These are phyloP conservation scores for Bombardia bombarda DNA, from an alignment of 495 filamentous ascomycete genomes.

Conservation along the genomic window DNA sequence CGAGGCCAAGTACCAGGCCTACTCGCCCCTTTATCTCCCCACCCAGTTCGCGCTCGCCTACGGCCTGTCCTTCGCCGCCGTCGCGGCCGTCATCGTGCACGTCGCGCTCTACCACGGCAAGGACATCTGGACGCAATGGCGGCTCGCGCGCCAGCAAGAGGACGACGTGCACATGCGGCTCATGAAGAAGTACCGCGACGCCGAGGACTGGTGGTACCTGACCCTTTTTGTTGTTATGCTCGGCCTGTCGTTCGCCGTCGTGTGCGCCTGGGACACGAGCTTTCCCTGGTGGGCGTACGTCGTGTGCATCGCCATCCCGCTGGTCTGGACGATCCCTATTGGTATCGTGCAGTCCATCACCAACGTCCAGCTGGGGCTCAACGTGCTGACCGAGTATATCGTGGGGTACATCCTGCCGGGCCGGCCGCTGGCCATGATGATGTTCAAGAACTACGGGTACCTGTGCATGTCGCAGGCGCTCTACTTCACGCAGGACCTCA, in stretches of 20 bases:
- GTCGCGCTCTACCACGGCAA: conserved; percentile 54
- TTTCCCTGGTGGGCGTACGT: conserved; percentile 60
- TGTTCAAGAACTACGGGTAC: conserved; percentile 67
- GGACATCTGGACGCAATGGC: conserved; percentile 46
- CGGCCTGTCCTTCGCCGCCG: conserved; percentile 60
- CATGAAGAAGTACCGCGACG: conserved; percentile 51
- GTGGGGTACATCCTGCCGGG: conserved; percentile 63
- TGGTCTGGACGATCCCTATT: conserved; percentile 47
- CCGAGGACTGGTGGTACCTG: conserved; percentile 49
- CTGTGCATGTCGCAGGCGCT: conserved; percentile 53
- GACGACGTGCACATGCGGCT: conserved; percentile 61
- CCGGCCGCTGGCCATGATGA: conserved; percentile 54
- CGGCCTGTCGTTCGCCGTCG: conserved; percentile 39
- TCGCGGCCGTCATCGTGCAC: conserved; percentile 58
- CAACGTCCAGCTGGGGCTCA: conserved; percentile 59
- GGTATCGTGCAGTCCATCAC: conserved; percentile 57
- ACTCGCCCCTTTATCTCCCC: conserved; percentile 55
- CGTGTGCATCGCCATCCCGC: conserved; percentile 47
- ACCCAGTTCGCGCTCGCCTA: conserved; percentile 57
- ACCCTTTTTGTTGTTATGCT: conserved; percentile 35
- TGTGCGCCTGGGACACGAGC: conserved; percentile 55
- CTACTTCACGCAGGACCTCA: conserved; percentile 40
- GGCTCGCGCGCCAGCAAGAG: conserved; percentile 45
- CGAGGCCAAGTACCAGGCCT: conserved; percentile 43
- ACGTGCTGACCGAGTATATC: conserved; percentile 62